Evolutionary conservation across 1,284 basidiomycete genomes (phyloP).

Genomic region (Takashimella koratensis): DNA sequence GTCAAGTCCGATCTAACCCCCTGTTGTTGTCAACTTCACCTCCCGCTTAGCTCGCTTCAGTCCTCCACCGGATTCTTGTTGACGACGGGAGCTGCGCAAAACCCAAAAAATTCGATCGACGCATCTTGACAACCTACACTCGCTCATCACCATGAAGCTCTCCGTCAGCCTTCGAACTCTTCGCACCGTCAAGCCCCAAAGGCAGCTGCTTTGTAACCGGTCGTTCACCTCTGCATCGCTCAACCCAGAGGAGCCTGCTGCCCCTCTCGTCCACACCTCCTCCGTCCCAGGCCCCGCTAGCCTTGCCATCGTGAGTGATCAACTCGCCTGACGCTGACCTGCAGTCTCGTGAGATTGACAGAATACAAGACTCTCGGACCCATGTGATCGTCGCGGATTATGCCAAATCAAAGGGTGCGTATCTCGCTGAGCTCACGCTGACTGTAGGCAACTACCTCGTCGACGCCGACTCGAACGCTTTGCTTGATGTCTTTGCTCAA

Average conservation of each 20-base stretch:
- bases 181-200: background rate
- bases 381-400: conserved; percentile 23
- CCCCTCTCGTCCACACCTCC: conserved; percentile 17
- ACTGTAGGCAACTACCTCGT: conserved; percentile 52
- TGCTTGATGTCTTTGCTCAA: conserved; percentile 57
- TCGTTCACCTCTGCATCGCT: conserved; percentile 25
- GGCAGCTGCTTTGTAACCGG: background rate
- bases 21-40: too few relatives aligned
- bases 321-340: conserved; percentile 1
- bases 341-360: conserved; percentile 22
- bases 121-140: too few relatives aligned
- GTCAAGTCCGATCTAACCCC: too few relatives aligned
- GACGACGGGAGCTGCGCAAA: too few relatives aligned
- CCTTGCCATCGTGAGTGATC: conserved; percentile 16
- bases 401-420: conserved; percentile 11
- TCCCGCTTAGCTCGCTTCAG: too few relatives aligned
- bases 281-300: conserved; percentile 27
- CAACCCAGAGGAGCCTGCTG: conserved; percentile 25
- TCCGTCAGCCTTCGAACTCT: conserved; percentile 3
- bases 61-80: too few relatives aligned
- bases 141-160: too few relatives aligned
- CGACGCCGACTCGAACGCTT: conserved; percentile 55
- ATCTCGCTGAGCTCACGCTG: background rate
- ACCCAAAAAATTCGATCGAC: too few relatives aligned
- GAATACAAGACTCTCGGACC: conserved; percentile 23